Base-by-base conservation (phyloP, 257 asterid species). In the Thymus quinquecostatus region DNA sequence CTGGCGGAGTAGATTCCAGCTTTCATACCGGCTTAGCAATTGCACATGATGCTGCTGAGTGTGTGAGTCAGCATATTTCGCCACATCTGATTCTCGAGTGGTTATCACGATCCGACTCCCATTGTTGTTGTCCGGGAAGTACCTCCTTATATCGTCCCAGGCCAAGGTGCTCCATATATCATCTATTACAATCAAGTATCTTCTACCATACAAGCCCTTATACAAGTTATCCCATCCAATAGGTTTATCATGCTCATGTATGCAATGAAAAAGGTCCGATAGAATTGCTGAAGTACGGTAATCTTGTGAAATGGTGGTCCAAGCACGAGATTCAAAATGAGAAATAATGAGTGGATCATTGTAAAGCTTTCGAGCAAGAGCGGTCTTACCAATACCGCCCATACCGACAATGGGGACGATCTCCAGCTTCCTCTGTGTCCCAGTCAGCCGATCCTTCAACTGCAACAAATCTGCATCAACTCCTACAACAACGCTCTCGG, bases 231-330 rank as follows among this genome's bases (percentile, higher is more conserved):
- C 74, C 30, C 9, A 2, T 53, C 0, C 58, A 6, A 2, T 38
- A 62, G 13, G 33, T 9, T 68, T 21, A 0, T 51, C 68, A 40
- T 2, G 14, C 21, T 53, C 53, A 62, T 9, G 4, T 40, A 40
- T 28, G 13, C 51, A 62, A 38, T 3, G 14, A 3, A 61, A 34
- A 40, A 62, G 68, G 53, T 36, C 6, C 1, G 10, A 4, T 14
- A 62, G 36, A 40, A 41, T 41, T 48, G 2, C 13, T 44, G 27
- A 5, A 7, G 60, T 54, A 13, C 6, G 50, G 63, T 68, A 67
- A 5, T 75, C 64, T 75, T 75, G 79, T 48, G 79, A 75, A 4
- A 75, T 21, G 1, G 69, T 59, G 11, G 10, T 12, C 79, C 74
- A 67, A 10, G 70, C 69, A 12, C 69, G 53, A 66, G 28, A 10